Conservation (phyloP, 768 basidiomycete genomes). For the Sarcomyxa edulis region DNA sequence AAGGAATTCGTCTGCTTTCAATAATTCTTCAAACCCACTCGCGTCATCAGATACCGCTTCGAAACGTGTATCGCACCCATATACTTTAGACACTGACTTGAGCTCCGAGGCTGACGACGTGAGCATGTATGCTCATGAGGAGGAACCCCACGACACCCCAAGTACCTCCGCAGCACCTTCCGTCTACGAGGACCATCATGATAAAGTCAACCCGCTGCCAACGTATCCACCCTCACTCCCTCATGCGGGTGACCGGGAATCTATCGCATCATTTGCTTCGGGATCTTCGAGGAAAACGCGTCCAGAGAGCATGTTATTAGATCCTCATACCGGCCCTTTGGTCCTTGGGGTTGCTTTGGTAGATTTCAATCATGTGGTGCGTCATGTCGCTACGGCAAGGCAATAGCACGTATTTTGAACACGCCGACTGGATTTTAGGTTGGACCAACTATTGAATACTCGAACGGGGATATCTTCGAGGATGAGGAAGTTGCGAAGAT, state of each 20-base stretch:
- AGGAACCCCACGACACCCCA: slow-evolving; percentile 38
- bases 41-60: slow-evolving; percentile 18
- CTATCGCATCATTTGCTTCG: slow-evolving; percentile 60
- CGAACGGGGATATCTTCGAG: slow-evolving; percentile 70
- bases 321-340: slow-evolving; percentile 52
- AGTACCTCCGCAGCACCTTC: slow-evolving; percentile 49
- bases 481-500: slow-evolving; percentile 83
- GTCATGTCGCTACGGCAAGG: slow-evolving; percentile 14
- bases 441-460: slow-evolving; percentile 88
- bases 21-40: slow-evolving; percentile 1
- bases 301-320: slow-evolving; percentile 74
- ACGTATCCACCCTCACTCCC: slow-evolving; percentile 61
- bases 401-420: slow-evolving; percentile 10
- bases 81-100: slow-evolving; percentile 49
- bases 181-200: slow-evolving; percentile 15
- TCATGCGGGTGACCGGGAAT: slow-evolving; percentile 39
- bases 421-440: slow-evolving; percentile 43
- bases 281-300: slow-evolving; percentile 61
- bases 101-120: slow-evolving; percentile 49
- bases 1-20: slow-evolving; percentile 23
- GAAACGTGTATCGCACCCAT: slow-evolving; percentile 38
- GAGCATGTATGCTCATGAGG: slow-evolving; percentile 41
- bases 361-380: slow-evolving; percentile 90
- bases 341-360: slow-evolving; percentile 88
- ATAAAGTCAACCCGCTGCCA: slow-evolving; percentile 24